Evolutionary conservation across 306 rosid genomes (phyloP), one percentile per base, ranked within the genome.

Genomic region (Oxytropis ochrocephala): DNA sequence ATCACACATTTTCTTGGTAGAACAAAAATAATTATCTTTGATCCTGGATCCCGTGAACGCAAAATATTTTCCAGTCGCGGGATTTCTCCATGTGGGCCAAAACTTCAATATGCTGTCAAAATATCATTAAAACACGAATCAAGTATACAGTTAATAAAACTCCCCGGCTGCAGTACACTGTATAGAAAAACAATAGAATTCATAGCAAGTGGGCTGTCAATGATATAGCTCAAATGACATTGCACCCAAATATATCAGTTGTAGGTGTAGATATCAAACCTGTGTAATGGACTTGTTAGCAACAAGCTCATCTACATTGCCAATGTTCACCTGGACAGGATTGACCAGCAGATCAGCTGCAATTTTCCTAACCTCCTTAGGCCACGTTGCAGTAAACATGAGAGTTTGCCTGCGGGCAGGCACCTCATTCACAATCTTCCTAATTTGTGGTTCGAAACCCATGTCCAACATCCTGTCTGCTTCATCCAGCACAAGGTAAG

Each of bases 341-440:
- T 91, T 89, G 76, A 85, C 83, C 78, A 95, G 86, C 44, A 95
- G 82, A 80, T 95, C 99, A 70, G 99, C 92, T 64, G 99, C 97
- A 79, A 95, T 95, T 85, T 89, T 95, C 67, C 97, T 84, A 58
- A 95, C 99, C 83, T 95, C 99, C 85, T 87, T 95, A 3, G 99
- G 99, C 99, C 99, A 95, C n/a, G 99, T 95, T 70, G 99, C 99
- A n/a, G 99, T 95, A 57, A 58, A 91, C 99, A 95, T 95, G 59
- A 95, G 83, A 53, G 99, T 95, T 86, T 95, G 99, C 75, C 99
- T 85, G 11, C 96, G 88, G 64, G 89, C 64, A 75, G 99, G 99
- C 70, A 95, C 92, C 87, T 87, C 97, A 35, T 87, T 95, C 72
- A 95, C 99, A 73, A 95, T 80, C 88, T 95, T 91, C 83, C 97